Conservation (phyloP, 441 rosid species). For the Gossypium schwendimanii region DNA sequence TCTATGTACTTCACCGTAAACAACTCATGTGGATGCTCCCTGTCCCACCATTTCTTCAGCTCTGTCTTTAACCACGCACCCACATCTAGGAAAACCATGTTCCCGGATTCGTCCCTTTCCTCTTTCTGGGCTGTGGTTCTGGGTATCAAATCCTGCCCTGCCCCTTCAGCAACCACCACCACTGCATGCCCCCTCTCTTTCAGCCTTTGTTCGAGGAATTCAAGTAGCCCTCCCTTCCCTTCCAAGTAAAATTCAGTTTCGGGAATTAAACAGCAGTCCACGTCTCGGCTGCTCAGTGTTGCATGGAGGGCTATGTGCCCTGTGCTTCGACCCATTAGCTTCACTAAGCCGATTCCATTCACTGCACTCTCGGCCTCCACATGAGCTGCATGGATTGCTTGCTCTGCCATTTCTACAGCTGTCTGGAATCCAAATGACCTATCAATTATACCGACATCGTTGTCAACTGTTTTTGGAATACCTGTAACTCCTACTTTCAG, state of each 20-base stretch:
- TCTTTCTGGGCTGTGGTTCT: conserved; percentile 30
- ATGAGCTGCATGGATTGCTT: conserved; percentile 44
- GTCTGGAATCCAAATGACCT: conserved; percentile 88
- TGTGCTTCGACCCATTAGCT: conserved; percentile 87
- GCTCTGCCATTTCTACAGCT: conserved; percentile 83
- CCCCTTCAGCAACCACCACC: conserved; percentile 80
- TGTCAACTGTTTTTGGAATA: conserved; percentile 86
- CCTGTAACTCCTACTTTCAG: conserved; percentile 37
- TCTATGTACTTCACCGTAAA: conserved; percentile 72
- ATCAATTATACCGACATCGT: conserved; percentile 79
- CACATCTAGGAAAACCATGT: conserved; percentile 66
- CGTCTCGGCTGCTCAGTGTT: conserved; percentile 84
- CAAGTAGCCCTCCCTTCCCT: conserved; percentile 67
- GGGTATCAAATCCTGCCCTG: conserved; percentile 80
- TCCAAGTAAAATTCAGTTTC: conserved; percentile 64
- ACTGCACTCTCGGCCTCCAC: conserved; percentile 9
- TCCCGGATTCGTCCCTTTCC: conserved; percentile 79
- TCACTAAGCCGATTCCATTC: conserved; percentile 51
- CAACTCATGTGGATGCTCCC: conserved; percentile 55
- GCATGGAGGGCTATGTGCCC: conserved; percentile 86
- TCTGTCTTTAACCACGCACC: conserved; percentile 77
- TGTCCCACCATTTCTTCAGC: conserved; percentile 65
- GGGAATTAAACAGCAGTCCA: conserved; percentile 82
- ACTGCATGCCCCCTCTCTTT: conserved; percentile 64
- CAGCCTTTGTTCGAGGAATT: conserved; percentile 47